Percentiles rank a stretch among this genome's conserved stretches.
Evolutionary conservation across 2,329 filamentous ascomycete species (phyloP).

Genomic region (Aspergillus sojae): DNA sequence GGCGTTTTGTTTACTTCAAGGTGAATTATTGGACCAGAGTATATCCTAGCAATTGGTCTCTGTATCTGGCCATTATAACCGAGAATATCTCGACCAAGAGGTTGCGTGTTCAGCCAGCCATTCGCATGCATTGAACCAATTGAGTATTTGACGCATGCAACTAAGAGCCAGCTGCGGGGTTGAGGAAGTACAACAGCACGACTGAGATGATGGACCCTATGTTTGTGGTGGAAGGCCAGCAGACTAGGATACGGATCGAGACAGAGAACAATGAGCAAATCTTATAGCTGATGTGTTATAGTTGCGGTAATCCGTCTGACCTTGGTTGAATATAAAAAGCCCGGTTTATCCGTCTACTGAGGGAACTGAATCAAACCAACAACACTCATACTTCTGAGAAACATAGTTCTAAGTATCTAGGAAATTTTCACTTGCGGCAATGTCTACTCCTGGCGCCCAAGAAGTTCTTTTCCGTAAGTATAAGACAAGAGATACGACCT

Average conservation of each 20-base stretch:
- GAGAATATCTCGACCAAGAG: background rate
- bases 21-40: background rate
- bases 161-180: background rate
- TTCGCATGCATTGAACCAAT: background rate
- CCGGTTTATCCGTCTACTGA: background rate
- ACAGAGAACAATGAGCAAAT: no score
- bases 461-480: constrained; percentile 1
- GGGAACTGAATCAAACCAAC: background rate
- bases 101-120: background rate
- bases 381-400: background rate
- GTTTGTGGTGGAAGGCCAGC: background rate
- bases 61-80: background rate
- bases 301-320: background rate
- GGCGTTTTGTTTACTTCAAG: background rate
- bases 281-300: no score
- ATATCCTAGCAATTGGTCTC: background rate
- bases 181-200: background rate
- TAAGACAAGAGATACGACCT: background rate
- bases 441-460: constrained; percentile 2
- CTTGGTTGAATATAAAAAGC: background rate
- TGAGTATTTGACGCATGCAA: background rate
- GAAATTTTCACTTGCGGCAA: background rate
- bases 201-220: background rate
- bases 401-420: background rate
- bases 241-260: background rate